Evolutionary conservation across 495 filamentous ascomycete genomes (phyloP), one percentile per base, ranked within the genome.

Genomic region (Cryomyces minteri): DNA sequence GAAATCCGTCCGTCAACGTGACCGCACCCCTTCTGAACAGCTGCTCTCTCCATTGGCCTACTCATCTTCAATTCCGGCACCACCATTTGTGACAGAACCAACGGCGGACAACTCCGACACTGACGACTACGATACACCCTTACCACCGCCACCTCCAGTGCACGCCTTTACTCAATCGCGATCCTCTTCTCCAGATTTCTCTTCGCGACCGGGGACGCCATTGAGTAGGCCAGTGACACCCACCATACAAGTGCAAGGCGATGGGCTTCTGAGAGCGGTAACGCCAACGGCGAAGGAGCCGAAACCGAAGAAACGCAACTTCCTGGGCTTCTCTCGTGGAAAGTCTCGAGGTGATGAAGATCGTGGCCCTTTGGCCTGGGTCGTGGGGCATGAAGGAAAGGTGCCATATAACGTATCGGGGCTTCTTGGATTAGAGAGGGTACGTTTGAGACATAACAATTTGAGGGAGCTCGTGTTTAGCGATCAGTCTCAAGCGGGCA

Each of bases 321-420:
- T 44, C 44, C 53, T 58, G 12, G 30, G 40, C 12, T 39, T 36
- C 39, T 44, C 42, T 8, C 25, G 31, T 8, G 49, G 53, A 43
- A 51, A 51, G 14, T 44, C 51, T 11, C 41, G 48, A 6, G 43
- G 44, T 7, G 28, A 43, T 6, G 31, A 37, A 29, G 40, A 41
- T 31, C 44, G 33, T 11, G 53, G 47, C n/a, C 53, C 55, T 4
- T 9, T 47, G 8, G 55, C 53, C 11, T 58, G 55, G 55, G 46
- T 58, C 18, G 43, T 46, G 9, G 55, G 55, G 31, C 51, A 57
- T 40, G 43, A 49, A 29, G 37, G 48, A 31, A 45, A 45, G 31
- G 5, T 45, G 5, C 40, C 49, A 11, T 58, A 58, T 34, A 48
- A 57, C 18, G 14, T 41, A 11, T 32, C 43, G 6, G 12, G 25